Base-by-base conservation (phyloP, 768 basidiomycete species). In the Amanita subjunquillea region DNA sequence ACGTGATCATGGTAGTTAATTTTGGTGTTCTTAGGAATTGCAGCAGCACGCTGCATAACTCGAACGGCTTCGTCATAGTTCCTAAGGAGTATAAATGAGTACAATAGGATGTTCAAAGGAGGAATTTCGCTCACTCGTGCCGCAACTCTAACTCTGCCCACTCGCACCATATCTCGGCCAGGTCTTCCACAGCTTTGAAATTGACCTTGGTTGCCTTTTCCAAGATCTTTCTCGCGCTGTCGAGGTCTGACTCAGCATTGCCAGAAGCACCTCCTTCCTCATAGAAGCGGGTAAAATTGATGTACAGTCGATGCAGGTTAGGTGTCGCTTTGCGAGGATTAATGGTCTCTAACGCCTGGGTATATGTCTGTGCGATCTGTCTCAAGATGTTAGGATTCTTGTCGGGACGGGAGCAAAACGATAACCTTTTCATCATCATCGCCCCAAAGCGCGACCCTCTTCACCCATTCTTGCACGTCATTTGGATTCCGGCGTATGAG, bases 381-480 rank as follows among this genome's bases (percentile, higher is more conserved):
- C n/a, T 32, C 22, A 22, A 30, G 32, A 49, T 36, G 58, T 39
- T 20, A 13, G 46, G 8, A n/a, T 20, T 43, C 23, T 23, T 49
- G 3, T 27, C 40, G 17, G 29, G 12, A 15, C 15, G 10, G n/a
- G n/a, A 48, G 37, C 7, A 27, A 20, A 6, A 10, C 25, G n/a
- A 29, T 67, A 13, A 91, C 93, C 76, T 93, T 95, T 59, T 87
- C 90, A 61, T 99, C 94, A 58, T 96, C 81, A 50, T 93, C 85
- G 2, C 88, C 96, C 79, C 83, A 95, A 25, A 98, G 68, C 2
- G 93, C 94, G 17, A 98, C 80, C 34, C 95, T 75, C 69, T 99
- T 99, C 71, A 98, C 96, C 96, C 96, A 99, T 65, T 99, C 96
- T 58, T 96, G 92, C 2, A 98, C 96, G 60, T 99, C 96, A 59